These are phyloP conservation scores for Nissolia schottii DNA, from an alignment of 306 rosid species.

Conservation along the genomic window DNA sequence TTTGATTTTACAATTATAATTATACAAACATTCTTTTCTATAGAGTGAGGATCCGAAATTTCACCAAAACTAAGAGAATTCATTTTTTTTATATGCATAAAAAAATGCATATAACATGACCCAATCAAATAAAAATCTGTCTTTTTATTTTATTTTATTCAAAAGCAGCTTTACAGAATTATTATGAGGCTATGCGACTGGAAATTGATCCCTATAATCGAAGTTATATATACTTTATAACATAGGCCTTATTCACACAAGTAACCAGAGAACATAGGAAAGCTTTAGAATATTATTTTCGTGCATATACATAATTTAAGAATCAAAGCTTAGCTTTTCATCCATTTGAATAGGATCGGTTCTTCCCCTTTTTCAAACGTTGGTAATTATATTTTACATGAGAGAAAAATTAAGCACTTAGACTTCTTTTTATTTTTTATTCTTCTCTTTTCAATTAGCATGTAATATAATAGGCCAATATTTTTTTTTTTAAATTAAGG, in stretches of 20 bases:
- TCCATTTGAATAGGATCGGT: conserved; percentile 9
- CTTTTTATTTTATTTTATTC: too few species aligned
- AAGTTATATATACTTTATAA: too few species aligned
- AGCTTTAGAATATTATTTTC: not conserved
- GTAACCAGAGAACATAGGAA: not conserved
- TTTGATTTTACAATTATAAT: too few species aligned
- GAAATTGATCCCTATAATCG: too few species aligned
- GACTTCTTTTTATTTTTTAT: not conserved
- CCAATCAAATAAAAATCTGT: too few species aligned
- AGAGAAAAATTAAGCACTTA: not conserved
- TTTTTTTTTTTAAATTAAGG: too few species aligned
- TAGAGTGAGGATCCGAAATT: too few species aligned
- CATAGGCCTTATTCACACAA: not conserved
- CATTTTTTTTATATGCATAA: too few species aligned
- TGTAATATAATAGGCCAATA: too few species aligned
- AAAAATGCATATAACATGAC: too few species aligned
- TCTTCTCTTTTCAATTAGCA: not conserved
- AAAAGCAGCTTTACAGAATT: not conserved
- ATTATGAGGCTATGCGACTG: not conserved
- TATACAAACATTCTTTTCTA: too few species aligned
- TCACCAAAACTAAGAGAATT: too few species aligned
- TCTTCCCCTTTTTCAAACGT: not conserved
- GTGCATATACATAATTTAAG: not conserved
- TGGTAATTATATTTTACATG: not conserved
- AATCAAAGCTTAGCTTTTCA: conserved; percentile 25